Base-by-base conservation (phyloP, 768 basidiomycete genomes). In the Leccinum disarticulatum region DNA sequence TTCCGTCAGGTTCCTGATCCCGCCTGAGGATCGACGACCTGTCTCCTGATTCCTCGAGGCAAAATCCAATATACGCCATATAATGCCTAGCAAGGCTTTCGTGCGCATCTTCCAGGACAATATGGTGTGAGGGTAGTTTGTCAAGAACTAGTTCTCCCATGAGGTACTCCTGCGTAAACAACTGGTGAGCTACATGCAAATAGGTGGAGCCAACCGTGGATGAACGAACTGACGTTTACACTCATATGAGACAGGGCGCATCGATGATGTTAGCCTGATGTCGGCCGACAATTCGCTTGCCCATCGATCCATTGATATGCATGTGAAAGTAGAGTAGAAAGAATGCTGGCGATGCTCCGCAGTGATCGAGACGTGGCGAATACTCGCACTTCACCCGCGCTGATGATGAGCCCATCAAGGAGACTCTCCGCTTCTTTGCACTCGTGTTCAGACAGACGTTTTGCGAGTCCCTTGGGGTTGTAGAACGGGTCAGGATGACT, bases 161-260 rank as follows among this genome's bases (percentile, higher is more conserved):
- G 1, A 66, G 64, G 36, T 66, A 66, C 3, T 66, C 56, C 64
- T 66, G 4, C 3, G 25, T 4, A 28, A 4, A 6, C 27, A 14
- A 17, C 9, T 33, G 3, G 30, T 52, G 10, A 43, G 41, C 14
- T 14, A 43, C 30, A 14, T 3, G 4, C 15, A 51, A 5, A 47
- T 4, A 28, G n/a, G n/a, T 15, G 5, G 30, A 0, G 5, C 13
- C 9, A 15, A 25, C 14, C 1, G 17, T 6, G 5, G 17, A 30
- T 30, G 6, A 25, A 7, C 4, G 2, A 15, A 8, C 50, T 50
- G 17, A 66, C 65, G 50, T 58, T 66, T n/a, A 66, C 54, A 36
- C 65, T 66, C 61, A 60, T 60, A 28, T 64, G 65, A n/a, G 66
- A 63, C 0, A 58, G 59, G 0, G 64, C 28, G 6, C n/a, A n/a